Evolutionary conservation across 2,329 filamentous ascomycete genomes (phyloP), one percentile per base, ranked within the genome.

Genomic region (Aphanocladium album): DNA sequence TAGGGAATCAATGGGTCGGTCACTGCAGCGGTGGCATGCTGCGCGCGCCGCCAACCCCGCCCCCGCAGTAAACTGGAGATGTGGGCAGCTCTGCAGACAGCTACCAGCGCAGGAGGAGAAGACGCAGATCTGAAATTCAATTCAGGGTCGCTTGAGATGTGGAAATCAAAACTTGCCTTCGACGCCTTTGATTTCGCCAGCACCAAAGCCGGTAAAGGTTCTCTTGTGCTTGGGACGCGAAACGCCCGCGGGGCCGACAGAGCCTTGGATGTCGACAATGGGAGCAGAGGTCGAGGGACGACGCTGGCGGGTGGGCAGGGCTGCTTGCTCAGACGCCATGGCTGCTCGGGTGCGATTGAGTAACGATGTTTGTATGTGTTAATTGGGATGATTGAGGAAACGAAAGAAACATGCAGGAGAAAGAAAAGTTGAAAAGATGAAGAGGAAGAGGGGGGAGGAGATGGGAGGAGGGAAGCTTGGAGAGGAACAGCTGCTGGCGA

Each of bases 151-250:
- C n/a, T n/a, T n/a, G 21, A 7, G 25, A 25, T 21, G 5, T 21
- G 17, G 9, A 43, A 19, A 19, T 11, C 1, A 8, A 7, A 33
- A 33, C 77, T 78, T 86, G 80, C 92, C 91, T 79, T 98, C 93
- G 53, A 98, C 91, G 69, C 78, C 89, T 80, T 96, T 97, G 80
- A 97, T 97, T 72, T 99, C 95, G 39, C 85, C 81, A 30, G 92
- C 84, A 37, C 92, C 93, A 72, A 98, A 95, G 9, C 95, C 95
- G 11, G 95, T 99, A 66, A 90, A 90, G n/a, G 93, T 98, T 67
- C 95, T 86, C 82, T 91, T 97, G 80, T 99, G 95, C 79, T 98
- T 99, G 50, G 95, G 95, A 63, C 95, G 84, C 27, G 84, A 86
- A 77, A 89, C 88, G 72, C 96, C 93, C 46, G 88, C 88, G 45